Evolutionary conservation across 2,329 filamentous ascomycete genomes (phyloP), one percentile per base, ranked within the genome.

Genomic region (Pestalotiopsis fici): DNA sequence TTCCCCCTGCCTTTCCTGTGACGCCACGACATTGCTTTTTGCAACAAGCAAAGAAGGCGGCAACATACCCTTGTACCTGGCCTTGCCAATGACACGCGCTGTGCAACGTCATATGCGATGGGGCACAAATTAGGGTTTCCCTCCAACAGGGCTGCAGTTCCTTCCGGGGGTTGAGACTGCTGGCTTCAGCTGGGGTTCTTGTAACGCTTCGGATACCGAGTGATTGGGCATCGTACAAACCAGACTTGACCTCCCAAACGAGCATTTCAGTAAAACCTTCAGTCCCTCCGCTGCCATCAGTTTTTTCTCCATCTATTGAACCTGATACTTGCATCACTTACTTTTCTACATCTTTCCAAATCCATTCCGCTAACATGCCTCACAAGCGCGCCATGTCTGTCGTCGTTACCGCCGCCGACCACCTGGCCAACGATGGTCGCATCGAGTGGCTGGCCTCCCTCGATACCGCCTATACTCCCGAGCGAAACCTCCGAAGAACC

Each of bases 401-500:
- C 83, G 83, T 85, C 74, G 83, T 84, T 67, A 92, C 90, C 78
- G 91, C 94, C 80, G 88, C 96, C 80, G 93, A 97, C 81, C 94
- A 97, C 83, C 90, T 97, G 80, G 88, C 89, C 79, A 90, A 92
- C 78, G 91, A 93, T 81, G 87, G 88, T 78, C 87, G 87, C 81
- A 88, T 91, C 73, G 85, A 87, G 77, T 91, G 89, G 89, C 84
- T 91, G 70, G 84, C 88, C 70, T 81, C 83, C 70, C 93, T 99
- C 79, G 91, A 98, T 86, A 98, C 95, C 73, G 93, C 96, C 79
- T 94, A 92, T 85, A 87, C 88, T 75, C 95, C 95, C 67, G 88
- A 91, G 76, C 93, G 91, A 83, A 95, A 97, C 86, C 97, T 96
- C 84, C 94, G 96, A 78, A 92, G 96, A 75, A 97, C 95, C 71